phyloP scores from a whole-genome alignment of 2,329 filamentous ascomycete genomes.

The Coleophoma crateriformis region DNA sequence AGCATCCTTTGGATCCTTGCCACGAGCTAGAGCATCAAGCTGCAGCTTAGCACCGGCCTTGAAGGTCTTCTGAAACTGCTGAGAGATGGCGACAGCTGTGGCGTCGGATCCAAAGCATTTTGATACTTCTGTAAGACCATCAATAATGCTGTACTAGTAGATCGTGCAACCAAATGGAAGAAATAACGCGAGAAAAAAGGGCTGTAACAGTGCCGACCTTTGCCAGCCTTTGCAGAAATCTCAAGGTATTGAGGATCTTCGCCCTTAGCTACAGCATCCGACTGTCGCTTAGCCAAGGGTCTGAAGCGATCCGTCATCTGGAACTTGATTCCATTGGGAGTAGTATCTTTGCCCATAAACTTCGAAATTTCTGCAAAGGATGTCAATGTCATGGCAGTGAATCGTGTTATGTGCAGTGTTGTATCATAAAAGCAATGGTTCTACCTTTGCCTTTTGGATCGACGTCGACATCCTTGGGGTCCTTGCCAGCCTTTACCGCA shows the following conservation, averaged over 20 bases:
- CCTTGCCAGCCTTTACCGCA: constrained; percentile 15
- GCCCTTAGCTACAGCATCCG: constrained; percentile 36
- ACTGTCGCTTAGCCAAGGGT: constrained; percentile 42
- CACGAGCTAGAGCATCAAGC: constrained; percentile 33
- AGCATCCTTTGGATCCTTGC: constrained; percentile 31
- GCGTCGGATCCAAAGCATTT: constrained; percentile 49
- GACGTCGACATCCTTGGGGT: constrained; percentile 22
- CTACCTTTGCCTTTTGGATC: background rate
- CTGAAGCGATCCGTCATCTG: constrained; percentile 33
- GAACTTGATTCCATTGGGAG: constrained; percentile 11
- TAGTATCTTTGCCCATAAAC: constrained; percentile 19
- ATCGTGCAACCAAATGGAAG: background rate
- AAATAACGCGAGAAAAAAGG: background rate
- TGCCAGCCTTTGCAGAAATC: constrained; percentile 7
- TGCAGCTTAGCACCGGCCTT: constrained; percentile 45
- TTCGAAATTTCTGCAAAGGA: background rate
- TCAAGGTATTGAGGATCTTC: constrained; percentile 32
- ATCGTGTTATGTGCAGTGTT: background rate
- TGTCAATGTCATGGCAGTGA: too few species aligned
- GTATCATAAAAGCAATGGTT: background rate
- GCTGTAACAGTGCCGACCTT: constrained; percentile 2
- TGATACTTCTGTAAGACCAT: constrained; percentile 43
- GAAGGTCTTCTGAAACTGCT: constrained; percentile 46
- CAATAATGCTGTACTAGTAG: background rate
- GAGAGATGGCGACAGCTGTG: constrained; percentile 48